Conservation (phyloP, 768 basidiomycete species). For the Cubamyces sp. region DNA sequence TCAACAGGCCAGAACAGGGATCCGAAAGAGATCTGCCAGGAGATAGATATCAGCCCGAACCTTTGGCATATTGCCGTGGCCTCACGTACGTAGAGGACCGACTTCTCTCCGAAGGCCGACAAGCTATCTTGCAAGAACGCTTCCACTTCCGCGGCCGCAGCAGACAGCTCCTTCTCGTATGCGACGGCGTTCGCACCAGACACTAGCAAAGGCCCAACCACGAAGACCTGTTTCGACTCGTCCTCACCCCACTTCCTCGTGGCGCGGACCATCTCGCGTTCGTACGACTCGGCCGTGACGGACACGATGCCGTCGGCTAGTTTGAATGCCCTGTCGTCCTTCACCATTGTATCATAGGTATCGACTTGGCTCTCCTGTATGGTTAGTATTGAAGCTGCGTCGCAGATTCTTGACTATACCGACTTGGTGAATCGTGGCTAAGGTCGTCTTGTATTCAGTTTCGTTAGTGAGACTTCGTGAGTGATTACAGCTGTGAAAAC, state of each 20-base stretch:
- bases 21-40: too few relatives aligned
- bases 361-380: too few relatives aligned
- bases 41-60: too few relatives aligned
- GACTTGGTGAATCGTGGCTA: too few relatives aligned
- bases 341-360: not conserved
- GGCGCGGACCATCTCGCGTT: constrained; percentile 24
- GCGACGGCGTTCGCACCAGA: not conserved
- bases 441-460: too few relatives aligned
- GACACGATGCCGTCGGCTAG: constrained; percentile 25
- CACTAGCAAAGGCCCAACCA: constrained; percentile 24
- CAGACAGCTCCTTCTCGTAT: constrained; percentile 19
- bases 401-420: too few relatives aligned
- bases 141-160: constrained; percentile 16
- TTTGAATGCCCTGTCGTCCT: not conserved
- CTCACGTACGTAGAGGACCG: constrained; percentile 20
- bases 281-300: constrained; percentile 22
- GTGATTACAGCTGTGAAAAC: too few relatives aligned
- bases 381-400: too few relatives aligned
- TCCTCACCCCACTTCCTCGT: constrained; percentile 22
- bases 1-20: too few relatives aligned
- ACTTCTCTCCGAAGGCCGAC: constrained; percentile 24
- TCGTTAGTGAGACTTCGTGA: too few relatives aligned
- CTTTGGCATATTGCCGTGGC: too few relatives aligned
- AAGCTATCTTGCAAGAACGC: constrained; percentile 25
- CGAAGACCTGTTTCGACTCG: constrained; percentile 19